Evolutionary conservation across 2,329 filamentous ascomycete genomes (phyloP).

Genomic region (Botrytis elliptica): DNA sequence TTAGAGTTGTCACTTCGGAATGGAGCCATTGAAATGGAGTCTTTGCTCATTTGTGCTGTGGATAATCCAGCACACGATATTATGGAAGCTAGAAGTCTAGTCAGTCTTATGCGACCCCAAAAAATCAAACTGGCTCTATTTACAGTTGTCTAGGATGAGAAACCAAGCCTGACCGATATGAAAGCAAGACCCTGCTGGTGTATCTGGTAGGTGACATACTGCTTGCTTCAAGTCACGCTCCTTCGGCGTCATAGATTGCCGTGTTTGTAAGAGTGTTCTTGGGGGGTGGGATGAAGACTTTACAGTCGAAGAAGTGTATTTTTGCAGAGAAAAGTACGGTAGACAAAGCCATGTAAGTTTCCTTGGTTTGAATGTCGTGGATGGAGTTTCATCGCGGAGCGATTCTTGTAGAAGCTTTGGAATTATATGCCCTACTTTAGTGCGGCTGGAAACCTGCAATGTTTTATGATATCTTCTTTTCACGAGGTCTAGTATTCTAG

Average conservation of each 20-base stretch:
- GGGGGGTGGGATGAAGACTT: slow-evolving; percentile 43
- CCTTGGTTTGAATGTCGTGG: slow-evolving; percentile 20
- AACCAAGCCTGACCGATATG: slow-evolving; percentile 52
- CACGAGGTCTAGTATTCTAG: slow-evolving; percentile 23
- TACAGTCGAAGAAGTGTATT: slow-evolving; percentile 41
- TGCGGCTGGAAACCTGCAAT: slow-evolving; percentile 24
- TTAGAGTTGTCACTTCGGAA: neutral
- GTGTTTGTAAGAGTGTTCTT: slow-evolving; percentile 46
- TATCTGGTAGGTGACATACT: slow-evolving; percentile 43
- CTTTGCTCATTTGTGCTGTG: neutral
- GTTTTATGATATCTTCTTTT: slow-evolving; percentile 28
- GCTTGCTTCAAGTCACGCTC: slow-evolving; percentile 49
- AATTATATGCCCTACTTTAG: slow-evolving; percentile 25
- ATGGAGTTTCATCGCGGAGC: slow-evolving; percentile 19
- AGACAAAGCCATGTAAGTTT: slow-evolving; percentile 35
- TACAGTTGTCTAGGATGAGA: slow-evolving; percentile 47
- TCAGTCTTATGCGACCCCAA: neutral
- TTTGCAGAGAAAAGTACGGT: slow-evolving; percentile 49
- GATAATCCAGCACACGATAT: neutral
- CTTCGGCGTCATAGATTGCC: slow-evolving; percentile 43
- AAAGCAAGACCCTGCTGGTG: slow-evolving; percentile 44
- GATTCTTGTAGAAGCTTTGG: slow-evolving; percentile 28
- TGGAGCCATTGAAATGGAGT: slow-evolving; percentile 1
- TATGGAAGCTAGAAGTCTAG: neutral
- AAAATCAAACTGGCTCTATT: slow-evolving; percentile 23